phyloP scores from a whole-genome alignment of 1,284 basidiomycete species.

The Sanguinoderma infundibulare region DNA sequence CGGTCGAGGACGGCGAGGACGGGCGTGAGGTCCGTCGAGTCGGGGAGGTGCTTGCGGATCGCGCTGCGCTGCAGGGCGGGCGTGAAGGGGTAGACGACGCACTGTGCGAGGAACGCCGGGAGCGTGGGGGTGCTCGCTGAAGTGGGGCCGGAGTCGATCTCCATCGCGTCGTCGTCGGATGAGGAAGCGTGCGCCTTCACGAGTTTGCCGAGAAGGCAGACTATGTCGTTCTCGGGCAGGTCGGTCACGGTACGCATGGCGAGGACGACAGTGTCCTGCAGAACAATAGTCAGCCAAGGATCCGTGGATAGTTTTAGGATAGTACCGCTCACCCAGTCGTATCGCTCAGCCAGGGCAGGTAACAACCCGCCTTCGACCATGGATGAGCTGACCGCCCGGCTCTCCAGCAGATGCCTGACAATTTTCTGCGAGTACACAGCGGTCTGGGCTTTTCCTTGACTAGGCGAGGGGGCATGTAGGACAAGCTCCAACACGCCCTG shows the following conservation, averaged over 20 bases:
- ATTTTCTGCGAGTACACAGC: constrained; percentile 53
- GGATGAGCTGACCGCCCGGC: constrained; percentile 53
- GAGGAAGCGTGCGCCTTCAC: constrained; percentile 37
- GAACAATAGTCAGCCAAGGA: background rate
- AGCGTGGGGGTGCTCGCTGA: constrained; percentile 42
- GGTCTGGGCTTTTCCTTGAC: constrained; percentile 20
- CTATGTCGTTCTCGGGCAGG: constrained; percentile 63
- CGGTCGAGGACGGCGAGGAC: constrained; percentile 55
- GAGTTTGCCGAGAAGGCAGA: constrained; percentile 52
- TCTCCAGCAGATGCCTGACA: constrained; percentile 57
- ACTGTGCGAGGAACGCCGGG: constrained; percentile 51
- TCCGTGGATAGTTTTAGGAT: background rate
- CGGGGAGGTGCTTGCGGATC: constrained; percentile 55
- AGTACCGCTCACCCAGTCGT: constrained; percentile 77
- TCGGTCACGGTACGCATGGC: constrained; percentile 61
- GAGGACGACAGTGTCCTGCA: constrained; percentile 56
- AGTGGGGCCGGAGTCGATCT: constrained; percentile 49
- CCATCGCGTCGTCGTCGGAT: constrained; percentile 50
- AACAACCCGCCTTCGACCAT: constrained; percentile 67
- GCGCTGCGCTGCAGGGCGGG: constrained; percentile 56
- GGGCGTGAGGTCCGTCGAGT: constrained; percentile 54
- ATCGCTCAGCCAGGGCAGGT: constrained; percentile 48
- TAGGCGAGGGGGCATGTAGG: constrained; percentile 35
- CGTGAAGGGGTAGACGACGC: constrained; percentile 58
- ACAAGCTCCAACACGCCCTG: constrained; percentile 55